Conservation (phyloP, 2,329 filamentous ascomycete species). For the Fusarium beomiforme region DNA sequence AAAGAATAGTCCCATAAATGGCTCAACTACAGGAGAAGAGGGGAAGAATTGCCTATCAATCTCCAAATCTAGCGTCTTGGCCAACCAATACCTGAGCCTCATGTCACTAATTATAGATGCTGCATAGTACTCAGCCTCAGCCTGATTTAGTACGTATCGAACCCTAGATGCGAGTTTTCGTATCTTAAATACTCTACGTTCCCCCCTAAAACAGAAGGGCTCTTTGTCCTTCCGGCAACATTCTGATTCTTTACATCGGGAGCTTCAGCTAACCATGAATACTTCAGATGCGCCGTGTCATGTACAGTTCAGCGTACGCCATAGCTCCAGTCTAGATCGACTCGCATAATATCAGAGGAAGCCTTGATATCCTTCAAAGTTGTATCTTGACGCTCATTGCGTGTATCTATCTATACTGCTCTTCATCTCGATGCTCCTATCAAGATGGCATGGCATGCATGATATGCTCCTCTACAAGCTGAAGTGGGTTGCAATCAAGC, state of each 20-base stretch:
- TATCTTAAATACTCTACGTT: not conserved
- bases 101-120: not conserved
- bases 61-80: not conserved
- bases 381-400: slow-evolving; percentile 48
- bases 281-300: not conserved
- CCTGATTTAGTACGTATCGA: slow-evolving; percentile 1
- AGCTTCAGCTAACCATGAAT: not conserved
- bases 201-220: not conserved
- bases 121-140: not conserved
- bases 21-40: not conserved
- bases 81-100: not conserved
- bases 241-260: not conserved
- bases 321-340: not conserved
- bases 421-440: slow-evolving; percentile 51
- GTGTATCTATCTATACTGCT: slow-evolving; percentile 50
- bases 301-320: not conserved
- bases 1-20: not conserved
- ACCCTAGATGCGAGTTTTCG: not conserved
- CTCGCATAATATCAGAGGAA: not conserved
- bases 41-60: not conserved
- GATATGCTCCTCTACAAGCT: slow-evolving; percentile 28
- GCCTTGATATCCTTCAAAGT: slow-evolving; percentile 44
- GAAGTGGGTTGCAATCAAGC: slow-evolving; percentile 44
- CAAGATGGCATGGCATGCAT: slow-evolving; percentile 8
- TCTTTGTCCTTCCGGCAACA: not conserved